Conservation (phyloP, 345 rosid genomes). For the Citrus reticulata region DNA sequence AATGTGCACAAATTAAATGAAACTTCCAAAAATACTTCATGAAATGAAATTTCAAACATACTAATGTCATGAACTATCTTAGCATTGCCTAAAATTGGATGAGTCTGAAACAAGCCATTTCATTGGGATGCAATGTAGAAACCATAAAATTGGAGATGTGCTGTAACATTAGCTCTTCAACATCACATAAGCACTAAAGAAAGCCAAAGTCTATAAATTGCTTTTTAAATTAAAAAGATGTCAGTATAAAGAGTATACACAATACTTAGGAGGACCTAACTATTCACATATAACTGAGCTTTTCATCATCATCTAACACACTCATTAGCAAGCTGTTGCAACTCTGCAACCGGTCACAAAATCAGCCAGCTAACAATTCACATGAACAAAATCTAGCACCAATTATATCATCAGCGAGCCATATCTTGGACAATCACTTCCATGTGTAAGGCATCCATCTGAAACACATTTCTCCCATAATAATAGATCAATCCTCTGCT, state of each 20-base stretch:
- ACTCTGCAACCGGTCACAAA: background rate
- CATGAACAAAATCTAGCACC: background rate
- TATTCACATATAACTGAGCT: background rate
- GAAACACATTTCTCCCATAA: background rate
- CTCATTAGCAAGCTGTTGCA: background rate
- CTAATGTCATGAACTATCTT: no score
- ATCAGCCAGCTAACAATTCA: background rate
- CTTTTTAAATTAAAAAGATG: background rate
- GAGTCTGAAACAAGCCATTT: no score
- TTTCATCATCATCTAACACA: constrained; percentile 3
- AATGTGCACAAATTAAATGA: no score
- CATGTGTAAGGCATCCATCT: background rate
- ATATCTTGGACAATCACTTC: background rate
- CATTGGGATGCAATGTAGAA: no score
- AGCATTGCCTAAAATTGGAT: no score
- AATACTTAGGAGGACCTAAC: background rate
- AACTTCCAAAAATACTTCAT: no score
- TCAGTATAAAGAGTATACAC: constrained; percentile 9
- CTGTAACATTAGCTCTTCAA: background rate
- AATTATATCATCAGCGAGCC: background rate
- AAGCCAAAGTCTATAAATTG: background rate
- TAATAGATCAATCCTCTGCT: background rate
- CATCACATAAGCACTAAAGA: background rate
- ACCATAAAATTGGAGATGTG: no score
- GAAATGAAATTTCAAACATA: no score